Conservation (phyloP, 495 filamentous ascomycete species). For the Polyplosphaeria fusca region DNA sequence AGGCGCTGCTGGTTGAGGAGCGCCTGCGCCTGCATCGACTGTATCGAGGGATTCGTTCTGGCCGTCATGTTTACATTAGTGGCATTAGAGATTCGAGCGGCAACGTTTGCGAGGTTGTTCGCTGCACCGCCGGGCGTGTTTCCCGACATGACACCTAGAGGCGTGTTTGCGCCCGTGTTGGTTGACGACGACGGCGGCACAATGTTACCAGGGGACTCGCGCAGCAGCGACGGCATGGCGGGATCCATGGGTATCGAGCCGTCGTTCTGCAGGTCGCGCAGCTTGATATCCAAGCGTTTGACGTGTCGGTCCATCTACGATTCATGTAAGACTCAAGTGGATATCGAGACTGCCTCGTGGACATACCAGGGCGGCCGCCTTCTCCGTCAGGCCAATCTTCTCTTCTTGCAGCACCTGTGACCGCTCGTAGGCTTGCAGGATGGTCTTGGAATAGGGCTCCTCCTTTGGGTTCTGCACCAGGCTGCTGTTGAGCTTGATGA, state of each 20-base stretch:
- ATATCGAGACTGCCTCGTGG: background rate
- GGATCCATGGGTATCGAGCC: conserved; percentile 74
- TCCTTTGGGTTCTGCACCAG: conserved; percentile 83
- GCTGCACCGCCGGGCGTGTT: conserved; percentile 34
- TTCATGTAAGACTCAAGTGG: conserved; percentile 4
- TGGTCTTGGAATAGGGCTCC: conserved; percentile 64
- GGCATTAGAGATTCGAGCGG: conserved; percentile 39
- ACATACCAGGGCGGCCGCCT: conserved; percentile 62
- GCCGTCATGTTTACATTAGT: conserved; percentile 16
- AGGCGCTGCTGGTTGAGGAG: conserved; percentile 26
- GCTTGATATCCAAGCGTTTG: conserved; percentile 79
- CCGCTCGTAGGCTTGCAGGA: conserved; percentile 66
- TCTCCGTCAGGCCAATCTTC: conserved; percentile 76
- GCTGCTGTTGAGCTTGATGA: conserved; percentile 80
- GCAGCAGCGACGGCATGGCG: conserved; percentile 73
- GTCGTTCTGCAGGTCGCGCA: conserved; percentile 77
- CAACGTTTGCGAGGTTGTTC: conserved; percentile 38
- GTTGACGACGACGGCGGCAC: conserved; percentile 51
- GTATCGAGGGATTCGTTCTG: conserved; percentile 21
- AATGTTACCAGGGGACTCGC: conserved; percentile 54
- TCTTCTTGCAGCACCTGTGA: conserved; percentile 77
- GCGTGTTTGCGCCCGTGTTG: conserved; percentile 48
- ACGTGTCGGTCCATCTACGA: conserved; percentile 75
- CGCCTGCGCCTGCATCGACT: conserved; percentile 30
- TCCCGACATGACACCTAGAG: conserved; percentile 44